Evolutionary conservation across 306 rosid species (phyloP).

Genomic region (Pyrus betulifolia): DNA sequence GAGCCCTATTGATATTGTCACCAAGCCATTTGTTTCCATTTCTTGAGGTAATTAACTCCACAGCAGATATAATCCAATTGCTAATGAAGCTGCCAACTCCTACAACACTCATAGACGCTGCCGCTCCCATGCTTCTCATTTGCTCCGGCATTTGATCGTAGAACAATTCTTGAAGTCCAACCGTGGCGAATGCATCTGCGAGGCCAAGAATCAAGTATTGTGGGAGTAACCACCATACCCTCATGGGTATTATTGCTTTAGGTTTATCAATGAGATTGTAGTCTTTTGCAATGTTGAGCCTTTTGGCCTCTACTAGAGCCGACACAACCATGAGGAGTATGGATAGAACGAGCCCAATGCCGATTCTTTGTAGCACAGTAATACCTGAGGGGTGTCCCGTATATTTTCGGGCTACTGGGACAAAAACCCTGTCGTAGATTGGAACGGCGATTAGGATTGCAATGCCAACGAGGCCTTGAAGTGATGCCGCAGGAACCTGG

Average conservation of each 20-base stretch:
- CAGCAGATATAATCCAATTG: constrained; percentile 28
- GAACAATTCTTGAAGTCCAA: constrained; percentile 61
- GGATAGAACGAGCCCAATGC: constrained; percentile 55
- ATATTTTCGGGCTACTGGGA: constrained; percentile 34
- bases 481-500: constrained; percentile 56
- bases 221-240: constrained; percentile 76
- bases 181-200: constrained; percentile 41
- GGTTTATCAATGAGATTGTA: constrained; percentile 40
- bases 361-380: constrained; percentile 60
- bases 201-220: constrained; percentile 49
- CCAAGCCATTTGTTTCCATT: constrained; percentile 49
- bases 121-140: constrained; percentile 69
- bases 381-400: constrained; percentile 49
- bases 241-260: constrained; percentile 42
- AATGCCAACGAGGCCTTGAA: constrained; percentile 46
- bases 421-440: constrained; percentile 45
- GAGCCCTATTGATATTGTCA: constrained; percentile 54
- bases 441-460: constrained; percentile 39
- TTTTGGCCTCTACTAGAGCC: constrained; percentile 46
- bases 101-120: constrained; percentile 43
- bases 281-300: constrained; percentile 37
- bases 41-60: constrained; percentile 18
- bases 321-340: constrained; percentile 49
- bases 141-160: constrained; percentile 62
- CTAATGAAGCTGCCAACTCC: constrained; percentile 61